Base-by-base conservation (phyloP, 2,329 filamentous ascomycete species). In the Akanthomyces lecanii region DNA sequence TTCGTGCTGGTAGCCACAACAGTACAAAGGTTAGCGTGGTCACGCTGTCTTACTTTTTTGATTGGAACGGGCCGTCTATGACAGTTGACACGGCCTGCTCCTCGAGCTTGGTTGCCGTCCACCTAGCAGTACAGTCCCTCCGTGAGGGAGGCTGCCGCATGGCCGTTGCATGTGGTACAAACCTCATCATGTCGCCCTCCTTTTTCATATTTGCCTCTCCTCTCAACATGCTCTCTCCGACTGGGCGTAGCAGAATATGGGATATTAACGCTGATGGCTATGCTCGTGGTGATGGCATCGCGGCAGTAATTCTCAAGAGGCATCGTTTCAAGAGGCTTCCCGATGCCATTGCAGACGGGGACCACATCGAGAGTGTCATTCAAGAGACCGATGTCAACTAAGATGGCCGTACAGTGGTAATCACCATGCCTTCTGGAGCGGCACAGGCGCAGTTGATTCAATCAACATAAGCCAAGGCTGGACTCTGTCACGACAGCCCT, bases 231-330 rank as follows among this genome's bases (percentile, higher is more conserved):
- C 67, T 80, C 2, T 77, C 75, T 2, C 70, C 75, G 0, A 72
- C 66, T 0, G 72, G 74, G 6, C 65, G 69, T 7, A 74, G 68
- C 55, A 68, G 68, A 5, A 77, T 77, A 71, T 81, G 75, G 71
- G 77, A 79, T 64, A 71, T 67, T 0, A 69, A 68, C 1, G 82
- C 79, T 0, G 71, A 83, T 66, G 82, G 81, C 2, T 84, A 84
- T 66, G 81, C 74, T 5, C 75, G 82, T 0, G 82, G 81, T 6
- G 83, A 85, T 52, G 83, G 81, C 1, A 67, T 81, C 5, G 78
- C 75, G 0, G 70, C 74, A 0, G 66, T 85, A 0, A 68, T 83
- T 0, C 63, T 36, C 33, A 36, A n/a, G n/a, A n/a, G n/a, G n/a
- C n/a, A n/a, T n/a, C n/a, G n/a, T n/a, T n/a, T n/a, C n/a, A n/a